Conservation (phyloP, 108 stramenopile genomes). For the Pseudonitzschia pungens region DNA sequence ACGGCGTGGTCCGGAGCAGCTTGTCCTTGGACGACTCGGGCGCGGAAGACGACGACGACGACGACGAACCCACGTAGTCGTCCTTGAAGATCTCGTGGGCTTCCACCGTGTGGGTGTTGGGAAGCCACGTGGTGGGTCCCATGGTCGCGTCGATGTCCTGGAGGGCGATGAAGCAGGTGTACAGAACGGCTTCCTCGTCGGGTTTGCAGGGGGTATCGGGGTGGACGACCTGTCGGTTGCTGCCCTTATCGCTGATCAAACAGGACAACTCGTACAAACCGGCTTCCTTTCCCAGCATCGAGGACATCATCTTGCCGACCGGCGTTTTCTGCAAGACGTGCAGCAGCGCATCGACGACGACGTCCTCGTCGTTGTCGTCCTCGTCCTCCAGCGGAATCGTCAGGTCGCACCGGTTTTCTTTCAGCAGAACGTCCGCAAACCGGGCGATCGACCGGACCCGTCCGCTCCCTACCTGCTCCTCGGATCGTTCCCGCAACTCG, state of each 20-base stretch:
- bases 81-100: constrained; percentile 61
- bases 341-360: constrained; percentile 34
- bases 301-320: constrained; percentile 49
- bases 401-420: constrained; percentile 77
- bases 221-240: constrained; percentile 80
- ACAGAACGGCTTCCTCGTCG: constrained; percentile 54
- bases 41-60: no score
- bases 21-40: constrained; percentile 58
- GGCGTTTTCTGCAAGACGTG: constrained; percentile 48
- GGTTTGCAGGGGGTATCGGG: constrained; percentile 70
- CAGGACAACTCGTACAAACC: constrained; percentile 69
- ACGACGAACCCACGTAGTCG: constrained; percentile 15
- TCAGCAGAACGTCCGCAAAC: constrained; percentile 83
- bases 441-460: constrained; percentile 44
- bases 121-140: constrained; percentile 85
- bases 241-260: constrained; percentile 72
- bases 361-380: no score
- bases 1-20: constrained; percentile 46
- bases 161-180: constrained; percentile 81
- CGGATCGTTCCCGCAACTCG: constrained; percentile 39
- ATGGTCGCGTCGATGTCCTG: constrained; percentile 75
- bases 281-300: constrained; percentile 52
- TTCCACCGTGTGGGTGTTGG: constrained; percentile 56
- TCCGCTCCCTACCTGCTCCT: constrained; percentile 43
- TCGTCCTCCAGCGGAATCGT: constrained; percentile 57